Base-by-base conservation (phyloP, 2,329 filamentous ascomycete genomes). In the Monosporascus cannonballus region DNA sequence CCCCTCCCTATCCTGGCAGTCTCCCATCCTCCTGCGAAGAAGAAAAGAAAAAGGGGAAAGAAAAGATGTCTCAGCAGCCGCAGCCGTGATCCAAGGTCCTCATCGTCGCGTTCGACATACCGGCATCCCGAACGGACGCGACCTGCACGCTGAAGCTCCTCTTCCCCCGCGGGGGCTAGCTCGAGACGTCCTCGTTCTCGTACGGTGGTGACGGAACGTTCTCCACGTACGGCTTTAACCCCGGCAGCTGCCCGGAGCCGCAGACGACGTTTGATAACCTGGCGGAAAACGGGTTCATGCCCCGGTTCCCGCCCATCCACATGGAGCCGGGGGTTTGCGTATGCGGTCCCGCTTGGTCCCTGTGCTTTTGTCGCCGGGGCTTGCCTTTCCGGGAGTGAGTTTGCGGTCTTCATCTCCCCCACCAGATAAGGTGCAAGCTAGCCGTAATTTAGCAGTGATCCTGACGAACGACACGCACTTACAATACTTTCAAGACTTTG, bases 121-220 rank as follows among this genome's bases (percentile, higher is more conserved):
- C 71, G 0, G 56, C 64, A 3, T 62, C 60, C 3, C 66, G 71
- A 48, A 54, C 64, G 38, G 70, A 71, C 54, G 72, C 72, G 55
- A 73, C 67, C 34, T 79, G 76, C 67, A 74, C 69, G 5, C 61
- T 78, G n/a, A 64, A 72, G 52, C 77, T 79, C 64, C 61, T 73
- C 38, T 69, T 78, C 55, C 76, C 76, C 0, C 54, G 52, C 22
- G 60, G 57, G 56, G 54, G 59, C 15, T 64, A 69, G 56, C 64
- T 74, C 6, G 54, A 56, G 38, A 69, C 66, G 3, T 70, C 69
- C 42, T 58, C 47, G 24, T 76, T 59, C 61, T 62, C 50, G n/a
- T 64, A 71, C 50, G 59, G 63, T 3, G 69, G 71, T 17, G 61
- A 61, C 2, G 76, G 76, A 9, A 68, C 56, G 14, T 68, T 70